Evolutionary conservation across 306 rosid species (phyloP), one percentile per base, ranked within the genome.

Genomic region (Arachis stenosperma): DNA sequence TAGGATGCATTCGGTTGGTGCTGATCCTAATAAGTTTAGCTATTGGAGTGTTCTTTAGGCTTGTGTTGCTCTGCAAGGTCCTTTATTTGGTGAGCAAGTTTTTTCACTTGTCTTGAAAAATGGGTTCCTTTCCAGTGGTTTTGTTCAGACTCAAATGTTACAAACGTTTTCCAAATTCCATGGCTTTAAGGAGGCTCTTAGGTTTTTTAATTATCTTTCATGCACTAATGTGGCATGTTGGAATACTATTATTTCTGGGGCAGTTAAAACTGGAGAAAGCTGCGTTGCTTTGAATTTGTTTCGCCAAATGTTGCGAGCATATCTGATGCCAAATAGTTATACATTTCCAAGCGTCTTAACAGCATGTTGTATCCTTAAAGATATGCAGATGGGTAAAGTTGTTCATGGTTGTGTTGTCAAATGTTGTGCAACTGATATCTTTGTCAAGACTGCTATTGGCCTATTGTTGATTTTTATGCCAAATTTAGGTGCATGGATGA

Each of bases 1-100:
- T 59, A 40, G 80, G 85, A 81, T 84, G 86, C 85, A 61, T 70
- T 84, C 65, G 39, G 52, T 70, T 67, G 89, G 90, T 59, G 58
- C 60, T 58, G 76, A 79, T 75, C 74, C 67, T 10, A 73, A 79
- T 61, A 84, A 79, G 65, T 83, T 82, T 63, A 88, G 92, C 37
- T 88, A 84, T 79, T 92, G 87, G 77, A 85, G 88, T 73, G 87
- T 86, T 79, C 89, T 92, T 65, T 84, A 87, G 0, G 92, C 94
- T 22, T 88, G 96, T 65, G 54, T 60, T 68, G 84, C 90, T 42
- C 47, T 82, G 86, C 81, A 70, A 59, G 77, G 80, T 68, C 65
- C 78, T 3, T 9, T 52, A 22, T 74, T 82, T 48, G 90, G 92
- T 56, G 39, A 39, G 83, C 90, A 67, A 53, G 67, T 79, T 61